Percentiles rank a stretch among this genome's conserved stretches.
phyloP scores from a whole-genome alignment of 2,329 filamentous ascomycete genomes.

The Aspergillus sp. region DNA sequence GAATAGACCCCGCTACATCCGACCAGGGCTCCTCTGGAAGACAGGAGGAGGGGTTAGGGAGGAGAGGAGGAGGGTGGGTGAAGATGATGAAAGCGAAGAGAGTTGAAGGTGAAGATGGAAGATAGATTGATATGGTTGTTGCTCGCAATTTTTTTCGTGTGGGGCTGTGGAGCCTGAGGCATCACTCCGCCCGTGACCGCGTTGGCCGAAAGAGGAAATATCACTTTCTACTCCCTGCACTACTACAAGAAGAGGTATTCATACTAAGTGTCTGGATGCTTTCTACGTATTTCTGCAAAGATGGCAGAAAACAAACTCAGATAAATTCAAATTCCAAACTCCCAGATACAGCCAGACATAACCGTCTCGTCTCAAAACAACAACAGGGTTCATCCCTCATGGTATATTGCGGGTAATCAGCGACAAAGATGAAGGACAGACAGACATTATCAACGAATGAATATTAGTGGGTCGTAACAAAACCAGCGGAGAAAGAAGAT shows the following conservation, averaged over 20 bases:
- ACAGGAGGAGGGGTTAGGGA: neutral
- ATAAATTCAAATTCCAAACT: neutral
- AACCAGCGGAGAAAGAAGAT: slow-evolving; percentile 15
- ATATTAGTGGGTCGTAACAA: slow-evolving; percentile 32
- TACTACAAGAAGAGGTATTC: too few species aligned
- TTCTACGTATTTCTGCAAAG: neutral
- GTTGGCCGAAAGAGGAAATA: slow-evolving; percentile 11
- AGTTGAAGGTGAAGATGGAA: neutral
- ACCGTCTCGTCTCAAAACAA: neutral
- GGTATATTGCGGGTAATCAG: slow-evolving; percentile 23
- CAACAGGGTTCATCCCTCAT: slow-evolving; percentile 13
- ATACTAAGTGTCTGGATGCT: too few species aligned
- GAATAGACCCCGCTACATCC: neutral
- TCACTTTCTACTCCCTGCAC: neutral
- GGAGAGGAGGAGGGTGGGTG: neutral
- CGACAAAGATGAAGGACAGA: slow-evolving; percentile 4
- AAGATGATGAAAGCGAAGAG: slow-evolving; percentile 1
- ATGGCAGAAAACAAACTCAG: too few species aligned
- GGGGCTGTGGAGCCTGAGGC: slow-evolving; percentile 23
- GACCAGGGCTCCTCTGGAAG: neutral
- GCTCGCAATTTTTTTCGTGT: slow-evolving; percentile 13
- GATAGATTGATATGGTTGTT: slow-evolving; percentile 16
- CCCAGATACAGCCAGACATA: neutral
- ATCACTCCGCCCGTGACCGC: slow-evolving; percentile 8
- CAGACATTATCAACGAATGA: slow-evolving; percentile 19